These are phyloP conservation scores for Dorcoceras hygrometricum DNA, from an alignment of 257 asterid species.

Conservation along the genomic window DNA sequence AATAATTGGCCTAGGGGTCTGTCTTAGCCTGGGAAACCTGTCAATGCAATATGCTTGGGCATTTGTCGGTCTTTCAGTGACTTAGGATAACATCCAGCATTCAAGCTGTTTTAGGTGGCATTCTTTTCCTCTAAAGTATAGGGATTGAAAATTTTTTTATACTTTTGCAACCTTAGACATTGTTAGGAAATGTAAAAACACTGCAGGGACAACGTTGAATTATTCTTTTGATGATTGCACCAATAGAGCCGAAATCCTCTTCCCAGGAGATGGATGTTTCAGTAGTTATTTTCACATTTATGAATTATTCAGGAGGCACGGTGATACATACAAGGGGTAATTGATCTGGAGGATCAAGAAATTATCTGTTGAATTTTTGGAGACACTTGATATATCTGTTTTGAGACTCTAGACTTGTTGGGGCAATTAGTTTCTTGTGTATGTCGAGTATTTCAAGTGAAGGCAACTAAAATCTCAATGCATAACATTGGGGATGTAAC, in stretches of 20 bases:
- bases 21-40: conserved; percentile 42
- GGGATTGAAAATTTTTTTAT: neutral
- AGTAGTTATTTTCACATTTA: too few species aligned
- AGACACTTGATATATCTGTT: too few species aligned
- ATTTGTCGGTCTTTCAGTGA: conserved; percentile 50
- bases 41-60: conserved; percentile 50
- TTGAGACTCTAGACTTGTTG: too few species aligned
- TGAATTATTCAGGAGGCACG: too few species aligned
- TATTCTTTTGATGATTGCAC: conserved; percentile 43
- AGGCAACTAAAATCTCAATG: too few species aligned
- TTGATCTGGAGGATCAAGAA: too few species aligned
- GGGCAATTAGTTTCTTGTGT: too few species aligned
- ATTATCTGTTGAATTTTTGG: too few species aligned
- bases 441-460: too few species aligned
- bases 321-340: too few species aligned
- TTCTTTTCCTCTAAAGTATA: neutral
- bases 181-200: neutral
- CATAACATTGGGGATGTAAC: too few species aligned
- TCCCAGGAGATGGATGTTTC: conserved; percentile 59
- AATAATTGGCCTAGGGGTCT: conserved; percentile 50
- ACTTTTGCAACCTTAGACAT: neutral
- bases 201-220: conserved; percentile 45
- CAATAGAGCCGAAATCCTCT: conserved; percentile 46
- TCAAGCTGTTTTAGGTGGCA: conserved; percentile 46
- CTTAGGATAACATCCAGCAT: conserved; percentile 55